phyloP scores from a whole-genome alignment of 202 grass and related monocot genomes.

The Setaria viridis region DNA sequence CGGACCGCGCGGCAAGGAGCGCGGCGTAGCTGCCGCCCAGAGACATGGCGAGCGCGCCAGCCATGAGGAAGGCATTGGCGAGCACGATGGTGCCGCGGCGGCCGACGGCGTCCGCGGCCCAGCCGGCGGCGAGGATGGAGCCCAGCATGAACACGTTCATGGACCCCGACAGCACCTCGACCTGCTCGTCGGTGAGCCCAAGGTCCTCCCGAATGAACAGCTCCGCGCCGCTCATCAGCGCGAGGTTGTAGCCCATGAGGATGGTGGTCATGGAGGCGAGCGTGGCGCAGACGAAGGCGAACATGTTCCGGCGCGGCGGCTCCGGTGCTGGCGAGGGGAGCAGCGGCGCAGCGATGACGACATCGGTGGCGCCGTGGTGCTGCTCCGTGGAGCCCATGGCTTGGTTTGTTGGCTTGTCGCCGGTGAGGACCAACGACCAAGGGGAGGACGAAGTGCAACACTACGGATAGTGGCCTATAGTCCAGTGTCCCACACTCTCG shows the following conservation, averaged over 20 bases:
- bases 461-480: not conserved
- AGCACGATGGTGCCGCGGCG: constrained; percentile 59
- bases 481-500: not conserved
- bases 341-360: no score
- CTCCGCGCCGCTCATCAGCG: no score
- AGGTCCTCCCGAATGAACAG: no score
- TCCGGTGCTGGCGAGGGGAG: no score
- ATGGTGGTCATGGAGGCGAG: no score
- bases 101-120: constrained; percentile 55
- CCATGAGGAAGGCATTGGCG: constrained; percentile 48
- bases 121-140: constrained; percentile 53
- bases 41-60: constrained; percentile 47
- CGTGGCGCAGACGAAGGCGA: no score
- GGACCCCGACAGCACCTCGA: constrained; percentile 43
- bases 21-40: constrained; percentile 36
- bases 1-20: constrained; percentile 59
- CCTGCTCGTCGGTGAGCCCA: constrained; percentile 3
- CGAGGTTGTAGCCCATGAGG: no score
- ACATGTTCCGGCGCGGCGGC: no score
- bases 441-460: no score
- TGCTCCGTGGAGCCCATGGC: not conserved
- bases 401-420: not conserved
- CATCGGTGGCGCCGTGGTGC: no score
- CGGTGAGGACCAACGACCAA: not conserved
- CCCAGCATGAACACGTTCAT: constrained; percentile 54